phyloP scores from a whole-genome alignment of 768 basidiomycete species.

The Gyrodon lividus region DNA sequence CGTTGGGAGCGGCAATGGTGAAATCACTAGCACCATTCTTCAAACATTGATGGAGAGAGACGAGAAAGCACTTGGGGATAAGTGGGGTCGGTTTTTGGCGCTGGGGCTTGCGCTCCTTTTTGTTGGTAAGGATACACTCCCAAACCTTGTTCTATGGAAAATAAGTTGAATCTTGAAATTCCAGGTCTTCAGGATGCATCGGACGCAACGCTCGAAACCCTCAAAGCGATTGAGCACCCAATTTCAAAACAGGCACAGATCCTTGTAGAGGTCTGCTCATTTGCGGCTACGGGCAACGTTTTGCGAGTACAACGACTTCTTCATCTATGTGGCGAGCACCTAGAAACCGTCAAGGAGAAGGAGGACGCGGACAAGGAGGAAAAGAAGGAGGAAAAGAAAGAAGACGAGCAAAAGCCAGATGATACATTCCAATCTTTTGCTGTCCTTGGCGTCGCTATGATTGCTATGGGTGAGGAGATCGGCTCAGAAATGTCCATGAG shows the following conservation, averaged over 20 bases:
- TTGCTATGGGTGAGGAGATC: constrained; percentile 98
- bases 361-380: constrained; percentile 38
- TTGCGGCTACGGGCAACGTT: constrained; percentile 94
- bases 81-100: constrained; percentile 91
- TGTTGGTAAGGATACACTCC: constrained; percentile 57
- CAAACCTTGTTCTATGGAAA: not conserved
- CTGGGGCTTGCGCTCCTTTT: constrained; percentile 89
- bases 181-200: constrained; percentile 88
- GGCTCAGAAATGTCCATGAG: constrained; percentile 97
- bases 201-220: constrained; percentile 89
- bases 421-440: constrained; percentile 91
- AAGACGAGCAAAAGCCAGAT: constrained; percentile 51
- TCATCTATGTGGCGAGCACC: constrained; percentile 91
- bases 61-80: constrained; percentile 78
- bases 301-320: constrained; percentile 90
- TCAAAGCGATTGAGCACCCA: constrained; percentile 92
- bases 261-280: constrained; percentile 91
- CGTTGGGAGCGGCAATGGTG: constrained; percentile 93
- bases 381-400: constrained; percentile 57
- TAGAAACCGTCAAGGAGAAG: constrained; percentile 47
- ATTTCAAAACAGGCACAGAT: constrained; percentile 89
- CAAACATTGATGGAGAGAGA: constrained; percentile 88
- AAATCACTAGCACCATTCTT: constrained; percentile 84
- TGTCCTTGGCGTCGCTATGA: constrained; percentile 88
- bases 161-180: constrained; percentile 6